phyloP scores from a whole-genome alignment of 1,284 basidiomycete genomes.

The Ceratobasidium sp. region DNA sequence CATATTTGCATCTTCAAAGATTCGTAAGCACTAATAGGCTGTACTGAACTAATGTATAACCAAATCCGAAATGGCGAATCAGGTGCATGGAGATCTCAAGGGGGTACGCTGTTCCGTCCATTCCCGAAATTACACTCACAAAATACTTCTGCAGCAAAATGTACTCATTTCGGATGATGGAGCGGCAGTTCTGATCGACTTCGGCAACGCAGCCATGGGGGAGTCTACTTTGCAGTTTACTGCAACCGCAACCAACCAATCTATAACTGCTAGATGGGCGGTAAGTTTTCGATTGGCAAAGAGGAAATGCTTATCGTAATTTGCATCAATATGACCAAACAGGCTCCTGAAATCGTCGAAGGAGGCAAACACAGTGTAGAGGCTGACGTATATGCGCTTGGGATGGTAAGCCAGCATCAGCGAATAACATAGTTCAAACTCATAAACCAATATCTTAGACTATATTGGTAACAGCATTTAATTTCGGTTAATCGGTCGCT shows the following conservation, averaged over 20 bases:
- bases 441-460: neutral
- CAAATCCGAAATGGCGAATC: neutral
- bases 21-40: neutral
- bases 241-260: neutral
- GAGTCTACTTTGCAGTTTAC: neutral
- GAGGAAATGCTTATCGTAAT: too few relatives aligned
- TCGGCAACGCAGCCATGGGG: neutral
- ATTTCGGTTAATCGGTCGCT: too few relatives aligned
- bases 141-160: neutral
- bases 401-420: conserved; percentile 3
- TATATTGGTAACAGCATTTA: neutral
- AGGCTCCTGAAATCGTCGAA: conserved; percentile 13
- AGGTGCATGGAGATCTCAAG: conserved; percentile 1
- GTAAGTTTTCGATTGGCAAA: too few relatives aligned
- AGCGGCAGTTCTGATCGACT: neutral
- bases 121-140: neutral
- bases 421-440: neutral
- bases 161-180: neutral
- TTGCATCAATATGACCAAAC: neutral
- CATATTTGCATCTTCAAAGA: neutral
- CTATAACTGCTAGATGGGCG: neutral
- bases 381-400: conserved; percentile 15
- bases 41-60: neutral
- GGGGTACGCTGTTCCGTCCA: neutral
- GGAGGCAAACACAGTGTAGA: neutral